Evolutionary conservation across 2,329 filamentous ascomycete genomes (phyloP).

Genomic region (Anthostomella pinea): DNA sequence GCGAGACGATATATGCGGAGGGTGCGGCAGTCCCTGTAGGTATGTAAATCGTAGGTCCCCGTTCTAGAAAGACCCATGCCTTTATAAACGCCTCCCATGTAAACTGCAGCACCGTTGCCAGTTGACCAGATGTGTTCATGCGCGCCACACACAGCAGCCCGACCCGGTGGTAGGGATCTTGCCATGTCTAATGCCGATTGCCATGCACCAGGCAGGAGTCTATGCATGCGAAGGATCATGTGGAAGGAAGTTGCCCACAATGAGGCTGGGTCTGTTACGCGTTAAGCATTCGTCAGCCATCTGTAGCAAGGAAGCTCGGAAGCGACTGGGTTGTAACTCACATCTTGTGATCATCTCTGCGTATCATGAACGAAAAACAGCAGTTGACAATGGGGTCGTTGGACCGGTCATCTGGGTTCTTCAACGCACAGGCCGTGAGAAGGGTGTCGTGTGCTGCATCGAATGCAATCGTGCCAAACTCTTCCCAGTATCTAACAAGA

Average conservation of each 20-base stretch:
- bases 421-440: conserved; percentile 87
- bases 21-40: not conserved
- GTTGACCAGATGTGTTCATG: conserved; percentile 3
- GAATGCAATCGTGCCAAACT: conserved; percentile 97
- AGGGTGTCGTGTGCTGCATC: conserved; percentile 92
- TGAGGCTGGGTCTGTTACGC: conserved; percentile 73
- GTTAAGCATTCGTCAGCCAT: conserved; percentile 33
- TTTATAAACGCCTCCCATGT: not conserved
- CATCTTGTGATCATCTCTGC: conserved; percentile 94
- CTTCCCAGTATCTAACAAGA: conserved; percentile 96
- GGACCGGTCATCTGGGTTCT: conserved; percentile 70
- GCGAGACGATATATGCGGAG: not conserved
- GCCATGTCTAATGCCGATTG: conserved; percentile 5
- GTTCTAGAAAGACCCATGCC: no score
- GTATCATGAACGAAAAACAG: conserved; percentile 96
- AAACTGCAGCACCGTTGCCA: not conserved
- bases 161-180: not conserved
- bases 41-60: not conserved
- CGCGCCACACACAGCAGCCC: not conserved
- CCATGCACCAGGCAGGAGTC: conserved; percentile 17
- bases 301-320: no score
- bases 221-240: conserved; percentile 60
- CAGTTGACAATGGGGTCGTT: conserved; percentile 77
- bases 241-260: conserved; percentile 94
- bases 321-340: conserved; percentile 48